Evolutionary conservation across 164 flowering plant species (phyloP).

Genomic region (Vitis rupestris): DNA sequence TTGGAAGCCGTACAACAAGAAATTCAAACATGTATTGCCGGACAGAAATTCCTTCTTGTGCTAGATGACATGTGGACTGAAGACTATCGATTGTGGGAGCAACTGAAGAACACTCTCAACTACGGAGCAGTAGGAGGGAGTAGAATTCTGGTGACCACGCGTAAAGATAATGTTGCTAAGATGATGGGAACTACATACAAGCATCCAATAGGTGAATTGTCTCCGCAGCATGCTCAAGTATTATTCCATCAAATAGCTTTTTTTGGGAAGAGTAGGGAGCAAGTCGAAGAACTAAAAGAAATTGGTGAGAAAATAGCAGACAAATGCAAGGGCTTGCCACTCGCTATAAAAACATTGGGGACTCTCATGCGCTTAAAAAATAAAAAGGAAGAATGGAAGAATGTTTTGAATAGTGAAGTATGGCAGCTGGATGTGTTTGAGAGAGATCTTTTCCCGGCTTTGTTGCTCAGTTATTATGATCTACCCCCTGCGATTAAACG

Average conservation of each 20-base stretch:
- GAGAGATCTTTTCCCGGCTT: constrained; percentile 13
- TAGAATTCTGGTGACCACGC: no score
- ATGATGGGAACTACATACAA: neutral
- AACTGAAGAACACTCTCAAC: no score
- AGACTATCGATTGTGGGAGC: no score
- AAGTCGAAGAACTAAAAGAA: neutral
- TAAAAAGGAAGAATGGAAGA: constrained; percentile 5
- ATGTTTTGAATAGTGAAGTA: constrained; percentile 13
- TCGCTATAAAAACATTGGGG: constrained; percentile 17
- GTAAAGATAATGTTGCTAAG: no score
- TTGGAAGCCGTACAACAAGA: no score
- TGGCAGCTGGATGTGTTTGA: constrained; percentile 12
- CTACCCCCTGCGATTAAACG: neutral
- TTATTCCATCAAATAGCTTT: constrained; percentile 3
- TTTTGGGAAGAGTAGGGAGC: neutral
- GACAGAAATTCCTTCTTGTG: no score
- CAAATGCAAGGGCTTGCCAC: constrained; percentile 9
- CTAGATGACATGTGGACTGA: no score
- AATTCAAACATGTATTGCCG: no score
- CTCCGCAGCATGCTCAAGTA: constrained; percentile 16
- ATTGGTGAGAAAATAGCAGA: constrained; percentile 19
- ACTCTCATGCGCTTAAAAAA: constrained; percentile 14
- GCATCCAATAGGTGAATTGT: constrained; percentile 2
- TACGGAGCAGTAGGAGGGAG: no score
- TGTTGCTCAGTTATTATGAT: constrained; percentile 5